Conservation (phyloP, 2,329 filamentous ascomycete genomes). For the Sclerotinia spermophila region DNA sequence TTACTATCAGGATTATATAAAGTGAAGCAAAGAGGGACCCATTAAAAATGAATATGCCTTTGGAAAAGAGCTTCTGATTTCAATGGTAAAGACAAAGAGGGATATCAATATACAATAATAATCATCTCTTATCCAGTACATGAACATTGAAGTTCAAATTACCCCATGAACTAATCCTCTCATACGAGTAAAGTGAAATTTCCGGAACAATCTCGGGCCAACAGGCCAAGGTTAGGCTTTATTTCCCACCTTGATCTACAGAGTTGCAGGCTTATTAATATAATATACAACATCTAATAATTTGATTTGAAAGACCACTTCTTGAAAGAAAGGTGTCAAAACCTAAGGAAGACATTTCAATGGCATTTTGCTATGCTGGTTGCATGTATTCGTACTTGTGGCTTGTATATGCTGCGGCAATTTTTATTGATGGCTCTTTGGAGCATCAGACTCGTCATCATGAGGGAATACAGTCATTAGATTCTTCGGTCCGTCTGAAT, state of each 20-base stretch:
- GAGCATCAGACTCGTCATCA: background rate
- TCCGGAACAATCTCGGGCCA: background rate
- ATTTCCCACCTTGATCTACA: background rate
- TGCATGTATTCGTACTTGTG: background rate
- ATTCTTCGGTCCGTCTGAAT: background rate
- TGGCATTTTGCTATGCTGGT: background rate
- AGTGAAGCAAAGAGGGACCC: background rate
- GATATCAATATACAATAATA: background rate
- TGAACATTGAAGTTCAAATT: background rate
- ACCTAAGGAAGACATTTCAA: background rate
- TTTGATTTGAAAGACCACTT: background rate
- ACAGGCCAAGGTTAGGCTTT: background rate
- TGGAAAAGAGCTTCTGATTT: background rate
- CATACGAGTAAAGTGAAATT: too few species aligned
- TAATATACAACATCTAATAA: background rate
- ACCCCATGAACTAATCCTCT: background rate
- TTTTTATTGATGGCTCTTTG: background rate
- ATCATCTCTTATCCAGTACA: background rate
- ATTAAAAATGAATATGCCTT: background rate
- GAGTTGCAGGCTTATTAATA: background rate
- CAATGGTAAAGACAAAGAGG: background rate
- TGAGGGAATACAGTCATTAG: background rate
- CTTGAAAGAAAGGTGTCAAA: background rate
- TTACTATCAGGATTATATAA: rapidly evolving
- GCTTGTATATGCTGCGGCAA: background rate